Base-by-base conservation (phyloP, 805 yeast genomes). In the Saccharomycopsis olivae region DNA sequence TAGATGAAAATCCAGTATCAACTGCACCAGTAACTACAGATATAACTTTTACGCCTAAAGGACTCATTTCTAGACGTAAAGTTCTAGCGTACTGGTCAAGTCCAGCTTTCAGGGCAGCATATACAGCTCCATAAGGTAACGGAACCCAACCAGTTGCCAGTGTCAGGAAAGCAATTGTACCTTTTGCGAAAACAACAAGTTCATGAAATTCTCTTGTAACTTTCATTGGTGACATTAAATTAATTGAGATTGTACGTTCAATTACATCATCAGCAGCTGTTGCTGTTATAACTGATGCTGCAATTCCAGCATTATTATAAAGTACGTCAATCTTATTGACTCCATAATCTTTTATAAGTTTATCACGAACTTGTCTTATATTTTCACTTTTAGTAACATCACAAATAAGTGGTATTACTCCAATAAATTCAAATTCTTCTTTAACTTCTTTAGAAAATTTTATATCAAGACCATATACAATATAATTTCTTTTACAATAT, bases 1-100 rank as follows among this genome's bases (percentile, higher is more conserved):
- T 61, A 70, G 49, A 81, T 88, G 6, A 31, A 17, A 32, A 10
- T 30, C 74, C 65, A 0, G 89, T 79, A 18, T 62, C 61, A 21
- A 83, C 92, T 29, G 83, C 89, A 24, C 92, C 94, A 8, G 89
- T 81, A 29, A 80, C 60, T 11, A 78, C 65, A 50, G 78, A 78
- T 45, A 79, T 64, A 0, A 83, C 89, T 36, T 73, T 64, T 5
- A 83, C 89, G 11, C 71, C 81, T 49, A 80, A 76, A 3, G 85
- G 84, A 53, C 71, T 70, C 68, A 83, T 53, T 56, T 83, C 94
- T 18, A 75, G 52, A 38, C 77, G 69, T 39, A 83, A 58, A 2
- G 67, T 68, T 29, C 71, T 68, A 0, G 85, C 82, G 51, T 75
- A 83, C 48, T 72, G 77, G 48, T 80, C 84, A 41, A 83, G 72